Evolutionary conservation across 2,329 filamentous ascomycete genomes (phyloP), one percentile per base, ranked within the genome.

Genomic region (Nigrospora osmanthi): DNA sequence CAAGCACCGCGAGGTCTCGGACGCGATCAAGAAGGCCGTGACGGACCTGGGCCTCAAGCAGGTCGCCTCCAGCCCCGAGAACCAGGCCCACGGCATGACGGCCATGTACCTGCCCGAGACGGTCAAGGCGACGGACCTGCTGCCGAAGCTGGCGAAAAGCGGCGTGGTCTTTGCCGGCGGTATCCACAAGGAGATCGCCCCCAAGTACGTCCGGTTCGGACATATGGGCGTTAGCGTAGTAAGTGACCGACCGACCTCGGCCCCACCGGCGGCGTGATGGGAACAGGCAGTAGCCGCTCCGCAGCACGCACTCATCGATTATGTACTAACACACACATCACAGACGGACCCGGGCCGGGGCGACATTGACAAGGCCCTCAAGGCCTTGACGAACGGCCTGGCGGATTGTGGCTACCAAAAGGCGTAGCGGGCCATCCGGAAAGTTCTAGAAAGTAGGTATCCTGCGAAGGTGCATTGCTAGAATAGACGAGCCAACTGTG

Each of bases 71-170:
- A 87, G 91, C 64, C 85, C 87, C 0, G 89, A 91, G 58, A 86
- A 95, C 67, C 91, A 97, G 70, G 89, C 93, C 36, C 91, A 95
- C 65, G 89, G 87, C 58, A 98, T 98, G 93, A 98, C 93, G 4
- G 91, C 93, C 47, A 93, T 98, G 54, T 96, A 93, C 67, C 77
- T 98, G 45, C 93, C 93, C 2, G 88, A 97, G 49, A 83, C 77
- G 35, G 71, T 97, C 43, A 82, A 84, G 55, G 83, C 86, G 30
- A 78, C 89, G 3, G 87, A 95, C 53, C 73, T 98, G 32, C 75
- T 98, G 43, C 90, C 93, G 12, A 89, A 81, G 61, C 72, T 98
- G 51, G 67, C 88, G 50, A 87, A 87, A 71, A 90, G 86, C 66
- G 89, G 89, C 30, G 87, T 98, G 35, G 80, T 98, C 48, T 97